Evolutionary conservation across 2,329 filamentous ascomycete genomes (phyloP).

Genomic region (Alternaria sp.): DNA sequence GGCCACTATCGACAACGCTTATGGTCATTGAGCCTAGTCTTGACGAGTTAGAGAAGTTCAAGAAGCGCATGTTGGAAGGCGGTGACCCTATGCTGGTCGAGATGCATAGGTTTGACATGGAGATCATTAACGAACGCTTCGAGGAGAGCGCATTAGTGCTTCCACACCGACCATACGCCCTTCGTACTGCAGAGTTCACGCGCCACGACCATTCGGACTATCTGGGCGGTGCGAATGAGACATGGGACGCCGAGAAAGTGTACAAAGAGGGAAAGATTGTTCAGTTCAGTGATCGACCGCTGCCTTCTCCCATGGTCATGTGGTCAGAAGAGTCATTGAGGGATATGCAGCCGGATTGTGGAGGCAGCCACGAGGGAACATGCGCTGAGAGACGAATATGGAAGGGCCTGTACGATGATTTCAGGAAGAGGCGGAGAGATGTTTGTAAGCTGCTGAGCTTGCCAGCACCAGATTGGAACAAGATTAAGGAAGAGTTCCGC

Average conservation of each 20-base stretch:
- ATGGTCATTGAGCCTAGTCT: slow-evolving; percentile 68
- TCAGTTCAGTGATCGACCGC: slow-evolving; percentile 76
- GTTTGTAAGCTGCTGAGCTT: slow-evolving; percentile 52
- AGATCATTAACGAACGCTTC: slow-evolving; percentile 71
- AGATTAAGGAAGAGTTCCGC: slow-evolving; percentile 33
- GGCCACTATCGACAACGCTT: slow-evolving; percentile 67
- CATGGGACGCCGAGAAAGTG: slow-evolving; percentile 66
- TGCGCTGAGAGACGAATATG: slow-evolving; percentile 54
- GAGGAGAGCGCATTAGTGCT: slow-evolving; percentile 66
- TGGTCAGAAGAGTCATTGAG: slow-evolving; percentile 52
- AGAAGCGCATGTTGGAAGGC: slow-evolving; percentile 37
- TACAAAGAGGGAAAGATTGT: slow-evolving; percentile 70
- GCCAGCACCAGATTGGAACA: slow-evolving; percentile 50
- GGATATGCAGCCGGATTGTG: slow-evolving; percentile 58
- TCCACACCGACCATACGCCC: slow-evolving; percentile 68
- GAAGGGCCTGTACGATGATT: slow-evolving; percentile 57
- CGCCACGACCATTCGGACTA: slow-evolving; percentile 60
- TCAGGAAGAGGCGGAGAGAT: slow-evolving; percentile 52
- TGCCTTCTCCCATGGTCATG: slow-evolving; percentile 71
- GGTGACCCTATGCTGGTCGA: slow-evolving; percentile 39
- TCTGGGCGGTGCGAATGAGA: slow-evolving; percentile 61
- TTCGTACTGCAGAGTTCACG: slow-evolving; percentile 71
- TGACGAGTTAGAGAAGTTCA: slow-evolving; percentile 57
- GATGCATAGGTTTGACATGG: slow-evolving; percentile 68
- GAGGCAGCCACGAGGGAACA: slow-evolving; percentile 35